phyloP scores from a whole-genome alignment of 2,329 filamentous ascomycete species.

The Trichoderma sp. region DNA sequence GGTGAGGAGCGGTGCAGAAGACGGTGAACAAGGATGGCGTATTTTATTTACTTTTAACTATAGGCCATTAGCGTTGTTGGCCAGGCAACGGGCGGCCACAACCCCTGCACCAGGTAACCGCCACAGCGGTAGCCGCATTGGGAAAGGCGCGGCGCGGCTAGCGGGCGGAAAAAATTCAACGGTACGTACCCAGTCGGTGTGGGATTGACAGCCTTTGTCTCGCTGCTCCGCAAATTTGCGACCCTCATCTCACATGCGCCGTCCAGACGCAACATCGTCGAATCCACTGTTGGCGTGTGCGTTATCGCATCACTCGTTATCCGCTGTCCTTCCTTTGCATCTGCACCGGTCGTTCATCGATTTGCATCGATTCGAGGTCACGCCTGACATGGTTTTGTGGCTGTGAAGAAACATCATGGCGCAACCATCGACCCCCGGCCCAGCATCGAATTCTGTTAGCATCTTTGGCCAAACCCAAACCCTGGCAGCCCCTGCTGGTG shows the following conservation, averaged over 20 bases:
- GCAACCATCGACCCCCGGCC: conserved; percentile 45
- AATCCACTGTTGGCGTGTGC: conserved; percentile 11
- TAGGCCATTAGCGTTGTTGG: conserved; percentile 34
- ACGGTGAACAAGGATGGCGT: conserved; percentile 22
- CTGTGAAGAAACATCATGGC: conserved; percentile 37
- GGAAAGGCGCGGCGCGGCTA: conserved; percentile 7
- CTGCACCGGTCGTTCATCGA: not conserved
- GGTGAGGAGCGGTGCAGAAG: conserved; percentile 24
- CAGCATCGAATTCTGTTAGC: conserved; percentile 47
- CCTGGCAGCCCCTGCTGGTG: conserved; percentile 26
- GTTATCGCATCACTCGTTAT: not conserved
- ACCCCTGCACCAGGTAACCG: conserved; percentile 14
- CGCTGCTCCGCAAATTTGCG: conserved; percentile 19
- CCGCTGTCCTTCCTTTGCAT: not conserved
- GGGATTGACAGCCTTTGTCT: not conserved
- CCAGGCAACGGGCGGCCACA: conserved; percentile 36
- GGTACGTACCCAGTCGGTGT: conserved; percentile 18
- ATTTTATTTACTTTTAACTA: conserved; percentile 46
- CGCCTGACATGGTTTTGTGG: conserved; percentile 12
- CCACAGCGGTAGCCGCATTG: not conserved
- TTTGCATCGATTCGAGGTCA: not conserved
- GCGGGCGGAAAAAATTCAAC: not conserved
- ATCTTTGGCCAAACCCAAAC: conserved; percentile 28
- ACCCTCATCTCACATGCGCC: conserved; percentile 18
- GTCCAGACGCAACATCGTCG: conserved; percentile 6